Evolutionary conservation across 495 filamentous ascomycete species (phyloP).

Genomic region (Xylaria castorea): DNA sequence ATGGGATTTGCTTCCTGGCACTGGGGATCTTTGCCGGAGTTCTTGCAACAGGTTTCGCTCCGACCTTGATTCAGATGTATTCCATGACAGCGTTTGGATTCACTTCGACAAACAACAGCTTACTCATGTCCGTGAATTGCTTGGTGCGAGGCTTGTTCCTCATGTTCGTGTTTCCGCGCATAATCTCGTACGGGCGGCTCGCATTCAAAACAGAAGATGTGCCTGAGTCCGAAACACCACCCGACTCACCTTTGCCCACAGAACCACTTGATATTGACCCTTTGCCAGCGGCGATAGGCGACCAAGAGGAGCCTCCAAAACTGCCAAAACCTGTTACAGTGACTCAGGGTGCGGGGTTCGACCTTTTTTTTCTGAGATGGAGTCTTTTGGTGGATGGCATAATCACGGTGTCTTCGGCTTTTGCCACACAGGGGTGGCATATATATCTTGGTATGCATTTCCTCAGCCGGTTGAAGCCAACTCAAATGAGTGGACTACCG

Average conservation of each 20-base stretch:
- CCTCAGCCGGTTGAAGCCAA: too few species aligned
- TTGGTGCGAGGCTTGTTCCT: constrained; percentile 59
- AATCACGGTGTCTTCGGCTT: constrained; percentile 54
- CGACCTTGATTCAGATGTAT: constrained; percentile 56
- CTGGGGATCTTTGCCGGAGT: constrained; percentile 59
- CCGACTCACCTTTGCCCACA: constrained; percentile 26
- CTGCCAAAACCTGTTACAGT: constrained; percentile 32
- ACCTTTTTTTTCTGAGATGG: constrained; percentile 57
- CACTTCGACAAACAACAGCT: constrained; percentile 56
- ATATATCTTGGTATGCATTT: constrained; percentile 53
- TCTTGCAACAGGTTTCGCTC: constrained; percentile 58
- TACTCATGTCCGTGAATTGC: constrained; percentile 55
- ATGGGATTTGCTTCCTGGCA: constrained; percentile 57
- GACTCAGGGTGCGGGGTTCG: constrained; percentile 50
- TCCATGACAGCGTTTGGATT: constrained; percentile 59
- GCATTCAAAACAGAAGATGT: constrained; percentile 40
- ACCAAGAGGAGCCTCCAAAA: constrained; percentile 48
- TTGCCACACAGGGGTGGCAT: constrained; percentile 57
- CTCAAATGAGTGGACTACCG: neutral
- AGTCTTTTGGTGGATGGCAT: constrained; percentile 58
- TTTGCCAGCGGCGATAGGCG: constrained; percentile 43
- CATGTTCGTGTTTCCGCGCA: constrained; percentile 57
- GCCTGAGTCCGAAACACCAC: neutral
- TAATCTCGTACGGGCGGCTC: constrained; percentile 53
- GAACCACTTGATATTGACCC: constrained; percentile 44